A percentile compares a stretch with the other conserved stretches of the same genome.
Conservation (phyloP, 495 filamentous ascomycete species). For the Daldinia grandis region DNA sequence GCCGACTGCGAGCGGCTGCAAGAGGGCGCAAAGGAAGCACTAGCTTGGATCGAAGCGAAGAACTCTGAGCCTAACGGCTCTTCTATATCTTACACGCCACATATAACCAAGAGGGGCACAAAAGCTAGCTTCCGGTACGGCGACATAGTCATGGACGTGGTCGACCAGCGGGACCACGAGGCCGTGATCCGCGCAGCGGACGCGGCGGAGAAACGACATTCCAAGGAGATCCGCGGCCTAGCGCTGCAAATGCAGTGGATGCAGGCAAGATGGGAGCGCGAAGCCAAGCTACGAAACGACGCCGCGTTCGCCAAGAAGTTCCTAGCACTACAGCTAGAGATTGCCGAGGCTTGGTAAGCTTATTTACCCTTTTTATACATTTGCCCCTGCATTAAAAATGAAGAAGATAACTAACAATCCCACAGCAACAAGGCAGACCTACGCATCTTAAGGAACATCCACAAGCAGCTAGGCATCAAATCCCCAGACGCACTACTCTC, state of each 20-base stretch:
- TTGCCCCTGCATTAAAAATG: slow-evolving; percentile 3
- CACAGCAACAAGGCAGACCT: slow-evolving; percentile 91
- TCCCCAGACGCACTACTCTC: slow-evolving; percentile 37
- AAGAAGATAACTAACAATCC: slow-evolving; percentile 18
- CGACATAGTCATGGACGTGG: slow-evolving; percentile 47
- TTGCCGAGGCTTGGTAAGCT: slow-evolving; percentile 86
- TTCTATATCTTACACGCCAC: slow-evolving; percentile 33
- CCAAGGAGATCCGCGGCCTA: slow-evolving; percentile 82
- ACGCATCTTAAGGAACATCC: slow-evolving; percentile 78
- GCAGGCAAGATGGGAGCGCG: slow-evolving; percentile 76
- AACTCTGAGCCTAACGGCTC: slow-evolving; percentile 48
- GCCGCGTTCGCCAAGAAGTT: slow-evolving; percentile 82
- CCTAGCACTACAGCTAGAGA: slow-evolving; percentile 79
- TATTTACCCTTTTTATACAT: slow-evolving; percentile 18
- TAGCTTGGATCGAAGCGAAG: slow-evolving; percentile 48
- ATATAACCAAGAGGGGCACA: slow-evolving; percentile 32
- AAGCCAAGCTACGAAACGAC: slow-evolving; percentile 79
- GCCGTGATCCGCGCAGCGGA: slow-evolving; percentile 61
- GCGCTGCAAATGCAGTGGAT: slow-evolving; percentile 91
- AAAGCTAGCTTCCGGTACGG: slow-evolving; percentile 47
- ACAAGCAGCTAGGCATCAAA: slow-evolving; percentile 53
- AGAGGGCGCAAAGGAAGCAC: slow-evolving; percentile 39
- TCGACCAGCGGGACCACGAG: slow-evolving; percentile 48
- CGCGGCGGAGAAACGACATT: slow-evolving; percentile 68
- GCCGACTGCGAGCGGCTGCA: slow-evolving; percentile 51